phyloP scores from a whole-genome alignment of 2,329 filamentous ascomycete species.

The Hypoxylon sp. region DNA sequence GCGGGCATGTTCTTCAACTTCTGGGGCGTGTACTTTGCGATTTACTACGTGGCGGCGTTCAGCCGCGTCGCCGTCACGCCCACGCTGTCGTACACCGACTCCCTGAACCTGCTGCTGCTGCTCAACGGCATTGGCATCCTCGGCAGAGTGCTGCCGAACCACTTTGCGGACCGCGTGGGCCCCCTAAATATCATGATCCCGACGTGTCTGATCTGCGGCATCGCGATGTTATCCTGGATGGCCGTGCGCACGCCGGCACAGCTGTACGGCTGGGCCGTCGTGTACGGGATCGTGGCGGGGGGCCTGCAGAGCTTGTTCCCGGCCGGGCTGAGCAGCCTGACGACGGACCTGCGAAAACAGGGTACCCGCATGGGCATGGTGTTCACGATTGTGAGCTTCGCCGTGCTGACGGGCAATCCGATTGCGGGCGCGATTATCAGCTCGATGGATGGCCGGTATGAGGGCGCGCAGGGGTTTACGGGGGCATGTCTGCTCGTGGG shows the following conservation, averaged over 20 bases:
- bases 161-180: conserved; percentile 68
- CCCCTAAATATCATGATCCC: conserved; percentile 71
- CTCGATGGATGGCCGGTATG: conserved; percentile 55
- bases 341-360: conserved; percentile 62
- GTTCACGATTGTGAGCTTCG: conserved; percentile 67
- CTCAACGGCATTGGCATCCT: conserved; percentile 72
- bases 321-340: conserved; percentile 67
- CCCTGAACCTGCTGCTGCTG: conserved; percentile 72
- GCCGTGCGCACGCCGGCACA: conserved; percentile 61
- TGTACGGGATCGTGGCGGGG: conserved; percentile 74
- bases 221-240: conserved; percentile 68
- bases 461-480: conserved; percentile 63
- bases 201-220: conserved; percentile 54
- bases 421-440: conserved; percentile 64
- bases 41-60: conserved; percentile 67
- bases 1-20: conserved; percentile 62
- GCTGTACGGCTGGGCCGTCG: conserved; percentile 71
- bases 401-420: conserved; percentile 64
- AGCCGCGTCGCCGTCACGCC: conserved; percentile 56
- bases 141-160: conserved; percentile 69
- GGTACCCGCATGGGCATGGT: conserved; percentile 70
- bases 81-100: conserved; percentile 58
- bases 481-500: conserved; percentile 59
- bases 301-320: conserved; percentile 76
- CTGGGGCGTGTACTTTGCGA: conserved; percentile 63